A percentile compares a stretch with the other conserved stretches of the same genome.
Evolutionary conservation across 1,139 yeast species (phyloP).

Genomic region (Suhomyces panamericanus): DNA sequence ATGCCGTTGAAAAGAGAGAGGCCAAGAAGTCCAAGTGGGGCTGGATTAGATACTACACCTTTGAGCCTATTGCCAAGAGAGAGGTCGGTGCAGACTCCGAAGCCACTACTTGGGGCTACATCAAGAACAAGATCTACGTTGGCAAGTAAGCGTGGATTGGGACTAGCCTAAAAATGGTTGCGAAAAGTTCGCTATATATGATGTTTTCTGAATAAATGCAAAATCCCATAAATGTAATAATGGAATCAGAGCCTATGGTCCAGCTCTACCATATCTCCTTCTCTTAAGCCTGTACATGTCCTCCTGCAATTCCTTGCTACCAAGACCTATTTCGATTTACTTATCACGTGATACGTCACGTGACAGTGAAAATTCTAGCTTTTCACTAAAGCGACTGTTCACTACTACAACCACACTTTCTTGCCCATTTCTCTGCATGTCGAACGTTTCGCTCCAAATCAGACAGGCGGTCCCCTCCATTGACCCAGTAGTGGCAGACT

Average conservation of each 20-base stretch:
- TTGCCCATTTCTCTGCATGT: constrained; percentile 25
- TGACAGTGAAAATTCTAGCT: not conserved
- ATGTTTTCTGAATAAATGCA: too few relatives aligned
- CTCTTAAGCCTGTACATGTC: too few relatives aligned
- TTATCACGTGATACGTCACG: not conserved
- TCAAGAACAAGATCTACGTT: not conserved
- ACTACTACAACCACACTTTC: too few relatives aligned
- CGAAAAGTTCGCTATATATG: too few relatives aligned
- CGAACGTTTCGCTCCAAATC: constrained; percentile 63
- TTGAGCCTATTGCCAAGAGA: constrained; percentile 18
- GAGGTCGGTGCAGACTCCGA: constrained; percentile 15
- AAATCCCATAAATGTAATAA: too few relatives aligned
- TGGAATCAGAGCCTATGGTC: too few relatives aligned
- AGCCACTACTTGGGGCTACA: constrained; percentile 17
- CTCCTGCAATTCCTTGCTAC: too few relatives aligned
- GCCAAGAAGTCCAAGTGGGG: constrained; percentile 15
- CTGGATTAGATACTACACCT: constrained; percentile 17
- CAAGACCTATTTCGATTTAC: too few relatives aligned
- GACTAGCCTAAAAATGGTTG: not conserved
- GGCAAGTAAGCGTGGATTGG: not conserved
- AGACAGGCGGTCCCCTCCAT: constrained; percentile 86
- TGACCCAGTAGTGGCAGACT: constrained; percentile 88
- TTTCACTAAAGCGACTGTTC: too few relatives aligned
- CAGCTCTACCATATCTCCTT: too few relatives aligned
- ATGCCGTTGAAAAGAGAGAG: constrained; percentile 9